A percentile compares a stretch with the other conserved stretches of the same genome.
phyloP scores from a whole-genome alignment of 495 filamentous ascomycete species.

The Astrocystis sublimbata region DNA sequence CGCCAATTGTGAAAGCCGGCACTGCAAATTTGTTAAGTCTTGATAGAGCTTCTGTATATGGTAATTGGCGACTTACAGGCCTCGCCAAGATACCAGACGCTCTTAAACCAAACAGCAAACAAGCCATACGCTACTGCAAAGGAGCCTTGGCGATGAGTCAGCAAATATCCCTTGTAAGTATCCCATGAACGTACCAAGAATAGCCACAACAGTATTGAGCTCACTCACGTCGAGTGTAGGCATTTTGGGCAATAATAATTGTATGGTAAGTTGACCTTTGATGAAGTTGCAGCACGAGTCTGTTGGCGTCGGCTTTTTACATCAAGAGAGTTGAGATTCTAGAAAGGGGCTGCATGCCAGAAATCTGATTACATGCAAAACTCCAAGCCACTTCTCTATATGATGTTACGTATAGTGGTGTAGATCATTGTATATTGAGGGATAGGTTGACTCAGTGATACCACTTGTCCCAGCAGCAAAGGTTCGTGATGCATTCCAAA shows the following conservation, averaged over 20 bases:
- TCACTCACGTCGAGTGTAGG: conserved; percentile 55
- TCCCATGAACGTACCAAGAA: conserved; percentile 40
- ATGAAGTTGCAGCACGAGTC: not conserved
- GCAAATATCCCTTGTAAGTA: not conserved
- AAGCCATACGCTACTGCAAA: conserved; percentile 49
- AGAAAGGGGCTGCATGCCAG: conserved; percentile 12
- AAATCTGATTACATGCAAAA: conserved; percentile 20
- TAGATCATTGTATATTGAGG: conserved; percentile 25
- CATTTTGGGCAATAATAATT: conserved; percentile 27
- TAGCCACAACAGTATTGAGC: conserved; percentile 50
- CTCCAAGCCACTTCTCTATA: not conserved
- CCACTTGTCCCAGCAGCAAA: conserved; percentile 16
- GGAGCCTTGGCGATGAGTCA: conserved; percentile 27
- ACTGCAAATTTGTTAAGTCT: conserved; percentile 37
- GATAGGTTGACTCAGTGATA: conserved; percentile 28
- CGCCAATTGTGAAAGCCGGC: conserved; percentile 52
- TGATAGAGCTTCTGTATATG: not conserved
- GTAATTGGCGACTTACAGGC: conserved; percentile 43
- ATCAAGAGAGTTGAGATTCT: not conserved
- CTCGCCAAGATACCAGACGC: conserved; percentile 58
- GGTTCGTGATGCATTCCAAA: conserved; percentile 12
- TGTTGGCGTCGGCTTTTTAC: not conserved
- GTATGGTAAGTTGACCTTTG: not conserved
- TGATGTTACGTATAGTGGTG: conserved; percentile 19
- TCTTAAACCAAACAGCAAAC: conserved; percentile 55